Conservation (phyloP, 257 asterid genomes). For the Solanum gracilifrons region DNA sequence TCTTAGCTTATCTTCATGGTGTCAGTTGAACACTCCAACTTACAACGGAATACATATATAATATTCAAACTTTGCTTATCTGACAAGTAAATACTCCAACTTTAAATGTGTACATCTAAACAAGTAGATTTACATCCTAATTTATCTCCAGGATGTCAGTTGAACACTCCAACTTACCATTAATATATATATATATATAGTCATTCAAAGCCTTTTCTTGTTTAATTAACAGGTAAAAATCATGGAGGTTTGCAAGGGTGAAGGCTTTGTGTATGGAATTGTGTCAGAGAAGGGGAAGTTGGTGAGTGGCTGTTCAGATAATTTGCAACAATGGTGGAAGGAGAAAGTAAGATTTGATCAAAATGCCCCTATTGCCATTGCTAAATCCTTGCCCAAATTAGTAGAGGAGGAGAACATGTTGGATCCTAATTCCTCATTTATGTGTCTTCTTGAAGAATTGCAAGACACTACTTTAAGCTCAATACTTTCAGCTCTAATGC, state of each 20-base stretch:
- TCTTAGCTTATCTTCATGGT: not conserved
- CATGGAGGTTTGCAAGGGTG: slow-evolving; percentile 46
- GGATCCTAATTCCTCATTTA: not conserved
- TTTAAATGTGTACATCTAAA: not conserved
- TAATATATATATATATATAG: not conserved
- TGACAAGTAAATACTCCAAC: not conserved
- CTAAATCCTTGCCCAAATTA: not conserved
- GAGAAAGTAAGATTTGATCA: slow-evolving; percentile 48
- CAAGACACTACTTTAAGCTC: slow-evolving; percentile 54
- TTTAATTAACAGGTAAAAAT: slow-evolving; percentile 18
- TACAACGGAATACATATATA: too few relatives aligned
- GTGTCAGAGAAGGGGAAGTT: slow-evolving; percentile 37
- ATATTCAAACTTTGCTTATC: not conserved
- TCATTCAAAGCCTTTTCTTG: not conserved
- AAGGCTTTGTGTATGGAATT: slow-evolving; percentile 18
- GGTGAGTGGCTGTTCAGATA: slow-evolving; percentile 45
- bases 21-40: not conserved
- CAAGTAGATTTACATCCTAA: not conserved
- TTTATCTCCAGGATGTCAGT: too few relatives aligned
- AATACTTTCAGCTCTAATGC: slow-evolving; percentile 44
- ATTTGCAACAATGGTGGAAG: slow-evolving; percentile 52
- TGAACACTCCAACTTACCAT: not conserved
- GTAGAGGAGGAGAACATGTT: slow-evolving; percentile 10
- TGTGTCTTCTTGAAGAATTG: slow-evolving; percentile 25
- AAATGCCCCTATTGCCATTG: slow-evolving; percentile 45